Conservation (phyloP, 345 rosid species). For the Viola odorata region DNA sequence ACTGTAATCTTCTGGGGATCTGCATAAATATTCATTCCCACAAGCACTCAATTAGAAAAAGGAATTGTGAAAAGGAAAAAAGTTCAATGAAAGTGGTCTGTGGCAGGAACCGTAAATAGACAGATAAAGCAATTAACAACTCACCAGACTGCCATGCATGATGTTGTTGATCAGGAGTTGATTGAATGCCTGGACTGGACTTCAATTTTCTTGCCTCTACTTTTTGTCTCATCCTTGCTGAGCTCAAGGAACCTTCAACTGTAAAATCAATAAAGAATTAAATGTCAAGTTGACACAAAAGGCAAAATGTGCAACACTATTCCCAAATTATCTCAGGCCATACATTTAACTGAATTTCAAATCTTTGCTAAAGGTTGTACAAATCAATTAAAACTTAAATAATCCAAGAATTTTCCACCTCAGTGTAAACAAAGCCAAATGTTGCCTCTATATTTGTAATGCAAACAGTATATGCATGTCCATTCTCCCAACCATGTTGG, state of each 20-base stretch:
- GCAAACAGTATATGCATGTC: no score
- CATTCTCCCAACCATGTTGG: no score
- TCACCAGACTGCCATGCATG: constrained; percentile 33
- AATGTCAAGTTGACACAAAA: constrained; percentile 2
- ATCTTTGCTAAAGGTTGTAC: no score
- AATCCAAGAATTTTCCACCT: no score
- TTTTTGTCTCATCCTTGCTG: constrained; percentile 43
- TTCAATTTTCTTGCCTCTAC: constrained; percentile 31
- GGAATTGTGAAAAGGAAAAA: background rate
- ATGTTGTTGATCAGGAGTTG: constrained; percentile 19
- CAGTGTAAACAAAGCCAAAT: no score
- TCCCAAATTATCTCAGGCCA: no score
- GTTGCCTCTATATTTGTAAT: no score
- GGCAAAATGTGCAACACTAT: background rate
- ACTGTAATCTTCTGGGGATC: constrained; percentile 22
- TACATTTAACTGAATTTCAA: no score
- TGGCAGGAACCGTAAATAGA: background rate
- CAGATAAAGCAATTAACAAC: constrained; percentile 7
- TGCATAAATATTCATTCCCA: constrained; percentile 18
- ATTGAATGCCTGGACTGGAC: constrained; percentile 15
- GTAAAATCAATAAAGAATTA: constrained; percentile 7
- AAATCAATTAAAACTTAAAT: no score
- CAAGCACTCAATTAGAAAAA: background rate
- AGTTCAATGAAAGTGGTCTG: background rate
- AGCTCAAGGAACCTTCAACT: constrained; percentile 77